These are phyloP conservation scores for Dactylellina sp. DNA, from an alignment of 2,329 filamentous ascomycete genomes.

Conservation along the genomic window DNA sequence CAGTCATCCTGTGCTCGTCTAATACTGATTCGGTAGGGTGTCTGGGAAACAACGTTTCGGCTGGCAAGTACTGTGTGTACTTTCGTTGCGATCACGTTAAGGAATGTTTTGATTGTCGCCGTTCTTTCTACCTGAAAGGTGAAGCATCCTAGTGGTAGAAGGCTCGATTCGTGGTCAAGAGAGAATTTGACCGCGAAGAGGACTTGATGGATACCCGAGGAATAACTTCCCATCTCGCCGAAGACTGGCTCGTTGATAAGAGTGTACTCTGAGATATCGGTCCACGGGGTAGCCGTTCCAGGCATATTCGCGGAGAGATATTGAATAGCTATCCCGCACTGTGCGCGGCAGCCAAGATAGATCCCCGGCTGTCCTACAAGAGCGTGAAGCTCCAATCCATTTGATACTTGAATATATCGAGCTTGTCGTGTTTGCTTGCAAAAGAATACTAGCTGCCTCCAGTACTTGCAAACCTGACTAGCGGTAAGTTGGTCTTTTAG, in stretches of 20 bases:
- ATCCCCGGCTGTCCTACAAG: background rate
- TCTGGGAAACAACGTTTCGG: background rate
- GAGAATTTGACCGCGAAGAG: background rate
- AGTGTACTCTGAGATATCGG: slow-evolving; percentile 10
- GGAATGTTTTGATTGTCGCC: slow-evolving; percentile 4
- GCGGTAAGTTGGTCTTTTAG: slow-evolving; percentile 18
- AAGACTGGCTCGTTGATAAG: slow-evolving; percentile 14
- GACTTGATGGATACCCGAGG: background rate
- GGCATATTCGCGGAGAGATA: slow-evolving; percentile 19
- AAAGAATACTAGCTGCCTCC: slow-evolving; percentile 15
- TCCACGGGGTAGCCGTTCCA: background rate
- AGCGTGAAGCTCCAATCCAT: background rate
- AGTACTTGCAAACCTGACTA: slow-evolving; percentile 16
- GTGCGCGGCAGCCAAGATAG: slow-evolving; percentile 1
- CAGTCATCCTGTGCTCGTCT: background rate
- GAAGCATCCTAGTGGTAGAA: background rate
- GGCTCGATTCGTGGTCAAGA: background rate
- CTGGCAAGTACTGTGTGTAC: background rate
- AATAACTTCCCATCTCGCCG: background rate
- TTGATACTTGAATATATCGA: slow-evolving; percentile 11
- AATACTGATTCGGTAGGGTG: background rate
- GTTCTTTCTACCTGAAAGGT: slow-evolving; percentile 17
- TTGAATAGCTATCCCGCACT: slow-evolving; percentile 4
- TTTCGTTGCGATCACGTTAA: background rate
- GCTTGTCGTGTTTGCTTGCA: slow-evolving; percentile 12